Base-by-base conservation (phyloP, 257 asterid species). In the Cruciata laevipes region DNA sequence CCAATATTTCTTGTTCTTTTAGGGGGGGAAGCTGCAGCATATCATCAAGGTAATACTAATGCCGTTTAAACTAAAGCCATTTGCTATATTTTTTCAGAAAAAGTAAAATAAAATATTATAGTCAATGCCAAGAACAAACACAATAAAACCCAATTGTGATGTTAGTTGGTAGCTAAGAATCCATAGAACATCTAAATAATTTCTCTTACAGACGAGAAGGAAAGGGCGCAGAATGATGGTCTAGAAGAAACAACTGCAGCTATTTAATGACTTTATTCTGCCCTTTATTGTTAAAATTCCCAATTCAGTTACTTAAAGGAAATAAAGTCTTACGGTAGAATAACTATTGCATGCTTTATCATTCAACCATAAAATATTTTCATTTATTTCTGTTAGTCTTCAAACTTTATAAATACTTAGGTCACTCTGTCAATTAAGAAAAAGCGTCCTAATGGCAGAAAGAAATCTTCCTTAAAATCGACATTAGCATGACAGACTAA, bases 1-100 rank as follows among this genome's bases (percentile, higher is more conserved):
- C 67, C 47, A 70, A 79, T 13, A 25, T 61, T 66, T 72, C 55
- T 70, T 73, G 69, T 61, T 16, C 42, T 32, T 55, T 25, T 40
- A 11, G 17, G 17, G 6, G 18, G 16, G 18, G 38, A 30, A 63
- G 12, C 17, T 47, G 69, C 23, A 35, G 20, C 57, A 31, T 16
- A 37, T 31, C 17, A 55, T 63, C 33, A 32, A 32, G 10, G 7
- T 51, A 42, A n/a, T 30, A 12, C 23, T 38, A 5, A 21, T 33
- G 61, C 27, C 59, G 24, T 53, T 47, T 17, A 35, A 70, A 51
- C 7, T 7, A 6, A 65, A 30, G 35, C n/a, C 25, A 5, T 0
- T 47, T 47, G 8, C 13, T 51, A 17, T 17, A 14, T 20, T 53
- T 5, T 11, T 65, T 21, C 30, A 21, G 18, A 47, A 4, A 40